These are phyloP conservation scores for Aspergillus bridgeri DNA, from an alignment of 495 filamentous ascomycete genomes.

Conservation along the genomic window DNA sequence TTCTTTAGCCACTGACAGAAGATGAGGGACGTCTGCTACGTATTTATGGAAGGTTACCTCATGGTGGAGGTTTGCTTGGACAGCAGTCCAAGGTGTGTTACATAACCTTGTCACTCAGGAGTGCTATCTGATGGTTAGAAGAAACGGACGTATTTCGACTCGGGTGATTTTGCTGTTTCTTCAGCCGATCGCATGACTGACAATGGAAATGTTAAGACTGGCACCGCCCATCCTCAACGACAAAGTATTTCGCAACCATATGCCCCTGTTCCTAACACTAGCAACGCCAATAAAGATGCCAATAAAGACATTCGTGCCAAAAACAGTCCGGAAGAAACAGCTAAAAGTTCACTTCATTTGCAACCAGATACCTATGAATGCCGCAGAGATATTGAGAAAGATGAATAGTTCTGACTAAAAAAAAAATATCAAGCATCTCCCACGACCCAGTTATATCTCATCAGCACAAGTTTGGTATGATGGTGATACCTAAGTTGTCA, in stretches of 20 bases:
- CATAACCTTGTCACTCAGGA: too few relatives aligned
- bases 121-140: constrained; percentile 13
- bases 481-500: not conserved
- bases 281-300: constrained; percentile 27
- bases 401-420: not conserved
- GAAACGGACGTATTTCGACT: constrained; percentile 34
- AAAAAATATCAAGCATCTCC: not conserved
- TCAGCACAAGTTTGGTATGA: not conserved
- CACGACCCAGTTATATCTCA: not conserved
- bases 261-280: constrained; percentile 24
- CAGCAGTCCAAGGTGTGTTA: too few relatives aligned
- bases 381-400: not conserved
- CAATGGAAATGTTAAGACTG: constrained; percentile 23
- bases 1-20: constrained; percentile 6
- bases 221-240: constrained; percentile 25
- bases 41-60: constrained; percentile 11
- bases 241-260: constrained; percentile 30
- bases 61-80: not conserved
- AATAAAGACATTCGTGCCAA: constrained; percentile 8
- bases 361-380: not conserved
- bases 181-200: constrained; percentile 22
- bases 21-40: constrained; percentile 8
- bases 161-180: constrained; percentile 32
- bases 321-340: not conserved
- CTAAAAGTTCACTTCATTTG: not conserved